Base-by-base conservation (phyloP, 2,329 filamentous ascomycete genomes). In the Thielaviopsis punctulata region DNA sequence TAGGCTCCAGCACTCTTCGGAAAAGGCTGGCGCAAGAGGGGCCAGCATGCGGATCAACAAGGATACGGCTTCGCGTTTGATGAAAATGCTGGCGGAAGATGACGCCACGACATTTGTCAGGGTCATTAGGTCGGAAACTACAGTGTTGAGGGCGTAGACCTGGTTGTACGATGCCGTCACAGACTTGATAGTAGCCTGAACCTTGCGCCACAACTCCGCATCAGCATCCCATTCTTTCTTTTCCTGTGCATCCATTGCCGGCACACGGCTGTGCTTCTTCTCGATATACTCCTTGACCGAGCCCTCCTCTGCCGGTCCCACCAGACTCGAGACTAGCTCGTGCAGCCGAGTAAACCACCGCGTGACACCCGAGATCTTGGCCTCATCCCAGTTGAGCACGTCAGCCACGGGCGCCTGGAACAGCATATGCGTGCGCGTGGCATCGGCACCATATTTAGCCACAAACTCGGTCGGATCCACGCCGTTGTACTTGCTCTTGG, bases 401-500 rank as follows among this genome's bases (percentile, higher is more conserved):
- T 94, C 87, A 43, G 73, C 79, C 13, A 93, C 84, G 0, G 88
- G 86, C 1, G 88, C 88, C 59, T 89, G 84, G 69, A 95, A 94
- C 6, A 95, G 73, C 62, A 95, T 85, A 62, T 95, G 88, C 3
- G 86, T 86, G 52, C 88, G 73, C 2, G 85, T 88, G 5, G 85
- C 81, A 63, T 95, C 88, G 1, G 87, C 85, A 21, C 88, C 88
- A 59, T 92, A 82, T 58, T 77, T 79, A 7, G 72, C 68, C 53
- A 92, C 86, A 57, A 83, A 84, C 0, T 69, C 71, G 0, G 77
- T 79, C 0, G 88, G 88, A 61, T 94, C 86, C 6, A 94, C 86
- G 23, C 88, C 88, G 61, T 95, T 95, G 68, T 92, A 74, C 65
- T 95, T 95, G 60, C 86, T 93, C 67, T 95, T 95, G 39, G 85